Conservation (phyloP, 139 green algal genomes). For the Coelastrella sp. region DNA sequence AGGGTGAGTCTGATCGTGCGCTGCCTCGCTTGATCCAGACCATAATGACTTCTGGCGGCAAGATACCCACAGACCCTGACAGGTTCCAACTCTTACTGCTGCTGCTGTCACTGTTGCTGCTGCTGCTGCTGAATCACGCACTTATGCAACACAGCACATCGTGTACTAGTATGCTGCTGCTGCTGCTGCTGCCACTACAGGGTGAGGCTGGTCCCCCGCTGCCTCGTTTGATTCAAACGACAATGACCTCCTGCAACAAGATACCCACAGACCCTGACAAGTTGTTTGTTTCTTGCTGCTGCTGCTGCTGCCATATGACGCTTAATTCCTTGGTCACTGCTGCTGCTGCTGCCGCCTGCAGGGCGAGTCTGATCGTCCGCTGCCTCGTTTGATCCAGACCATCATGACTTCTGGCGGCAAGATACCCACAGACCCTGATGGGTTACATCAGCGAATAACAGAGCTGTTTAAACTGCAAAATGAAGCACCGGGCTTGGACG, state of each 20-base stretch:
- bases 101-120: too few relatives aligned
- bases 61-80: slow-evolving; percentile 4
- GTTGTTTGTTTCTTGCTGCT: background rate
- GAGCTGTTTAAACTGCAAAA: slow-evolving; percentile 14
- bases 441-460: background rate
- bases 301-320: background rate
- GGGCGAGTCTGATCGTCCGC: background rate
- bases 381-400: background rate
- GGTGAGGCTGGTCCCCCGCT: too few relatives aligned
- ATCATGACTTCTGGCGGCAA: background rate
- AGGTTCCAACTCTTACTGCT: too few relatives aligned
- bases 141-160: too few relatives aligned
- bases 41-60: background rate
- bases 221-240: too few relatives aligned
- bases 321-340: background rate
- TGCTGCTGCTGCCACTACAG: too few relatives aligned
- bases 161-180: too few relatives aligned
- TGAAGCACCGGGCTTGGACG: background rate
- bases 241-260: background rate
- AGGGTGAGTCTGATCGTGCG: too few relatives aligned
- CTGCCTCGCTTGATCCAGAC: too few relatives aligned
- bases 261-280: background rate
- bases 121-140: too few relatives aligned
- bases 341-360: background rate
- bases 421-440: background rate